Percentiles rank a stretch among this genome's conserved stretches.
These are phyloP conservation scores for Sungouiella thailandica DNA, from an alignment of 805 yeast genomes.

Conservation along the genomic window DNA sequence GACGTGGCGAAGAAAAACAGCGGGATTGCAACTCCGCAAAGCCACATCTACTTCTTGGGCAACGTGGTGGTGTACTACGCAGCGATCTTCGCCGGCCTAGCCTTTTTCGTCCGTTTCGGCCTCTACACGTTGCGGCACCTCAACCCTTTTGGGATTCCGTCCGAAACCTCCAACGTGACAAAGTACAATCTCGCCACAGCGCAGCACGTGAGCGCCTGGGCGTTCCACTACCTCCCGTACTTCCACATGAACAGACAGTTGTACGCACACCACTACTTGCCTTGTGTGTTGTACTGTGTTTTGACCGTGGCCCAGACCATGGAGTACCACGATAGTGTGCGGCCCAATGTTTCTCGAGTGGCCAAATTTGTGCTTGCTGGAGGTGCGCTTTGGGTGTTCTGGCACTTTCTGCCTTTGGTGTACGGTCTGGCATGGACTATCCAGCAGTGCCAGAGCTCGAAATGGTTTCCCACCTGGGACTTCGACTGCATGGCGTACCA, in stretches of 20 bases:
- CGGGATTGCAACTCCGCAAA: too few species aligned
- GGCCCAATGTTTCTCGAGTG: constrained; percentile 20
- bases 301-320: constrained; percentile 39
- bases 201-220: constrained; percentile 52
- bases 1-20: too few species aligned
- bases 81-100: constrained; percentile 30
- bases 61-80: constrained; percentile 56
- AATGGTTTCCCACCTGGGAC: constrained; percentile 39
- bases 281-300: constrained; percentile 46
- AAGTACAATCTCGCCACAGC: constrained; percentile 19
- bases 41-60: constrained; percentile 56
- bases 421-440: constrained; percentile 45
- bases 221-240: constrained; percentile 54
- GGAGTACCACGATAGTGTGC: constrained; percentile 34
- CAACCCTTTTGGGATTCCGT: constrained; percentile 26
- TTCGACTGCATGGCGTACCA: constrained; percentile 33
- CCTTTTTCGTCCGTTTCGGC: constrained; percentile 17
- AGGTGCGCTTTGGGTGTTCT: constrained; percentile 22
- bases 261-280: constrained; percentile 44
- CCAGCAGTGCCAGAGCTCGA: constrained; percentile 33
- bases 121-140: constrained; percentile 18
- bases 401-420: constrained; percentile 35
- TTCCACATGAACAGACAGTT: constrained; percentile 35
- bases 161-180: constrained; percentile 10
- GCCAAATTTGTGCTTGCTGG: constrained; percentile 16